Evolutionary conservation across 495 filamentous ascomycete genomes (phyloP).

Genomic region (Hyaloscypha bicolor): DNA sequence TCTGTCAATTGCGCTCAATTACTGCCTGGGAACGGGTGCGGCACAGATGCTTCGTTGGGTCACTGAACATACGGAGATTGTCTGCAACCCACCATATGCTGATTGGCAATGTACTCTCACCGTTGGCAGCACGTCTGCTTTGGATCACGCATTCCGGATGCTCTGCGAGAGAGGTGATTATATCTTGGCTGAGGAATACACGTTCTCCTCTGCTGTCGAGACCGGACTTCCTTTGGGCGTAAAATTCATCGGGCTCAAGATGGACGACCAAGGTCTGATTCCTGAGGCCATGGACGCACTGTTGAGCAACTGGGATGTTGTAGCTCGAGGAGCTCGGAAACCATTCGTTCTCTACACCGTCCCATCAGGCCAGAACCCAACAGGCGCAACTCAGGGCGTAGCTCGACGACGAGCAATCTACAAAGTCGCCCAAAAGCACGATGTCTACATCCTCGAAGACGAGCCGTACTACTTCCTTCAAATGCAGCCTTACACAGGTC

Average conservation of each 20-base stretch:
- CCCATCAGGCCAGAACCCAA: constrained; percentile 89
- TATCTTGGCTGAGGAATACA: constrained; percentile 83
- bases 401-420: constrained; percentile 73
- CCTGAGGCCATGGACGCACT: constrained; percentile 44
- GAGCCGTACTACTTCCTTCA: constrained; percentile 98
- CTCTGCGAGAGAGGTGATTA: constrained; percentile 71
- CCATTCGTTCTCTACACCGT: constrained; percentile 82
- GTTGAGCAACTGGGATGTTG: constrained; percentile 31
- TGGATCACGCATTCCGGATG: constrained; percentile 79
- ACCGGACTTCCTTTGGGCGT: constrained; percentile 78
- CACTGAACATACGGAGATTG: constrained; percentile 89
- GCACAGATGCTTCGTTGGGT: constrained; percentile 86
- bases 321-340: constrained; percentile 60
- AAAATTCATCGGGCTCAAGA: constrained; percentile 67
- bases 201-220: constrained; percentile 81
- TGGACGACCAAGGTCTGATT: constrained; percentile 79
- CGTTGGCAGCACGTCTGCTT: constrained; percentile 74
- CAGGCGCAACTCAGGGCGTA: constrained; percentile 75
- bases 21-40: constrained; percentile 81
- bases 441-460: constrained; percentile 88
- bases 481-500: constrained; percentile 79
- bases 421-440: constrained; percentile 75
- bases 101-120: constrained; percentile 83
- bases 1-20: constrained; percentile 59
- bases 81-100: constrained; percentile 72